Percentiles rank a stretch among this genome's conserved stretches.
Conservation (phyloP, 768 basidiomycete genomes). For the Psilocybe cyanescens region DNA sequence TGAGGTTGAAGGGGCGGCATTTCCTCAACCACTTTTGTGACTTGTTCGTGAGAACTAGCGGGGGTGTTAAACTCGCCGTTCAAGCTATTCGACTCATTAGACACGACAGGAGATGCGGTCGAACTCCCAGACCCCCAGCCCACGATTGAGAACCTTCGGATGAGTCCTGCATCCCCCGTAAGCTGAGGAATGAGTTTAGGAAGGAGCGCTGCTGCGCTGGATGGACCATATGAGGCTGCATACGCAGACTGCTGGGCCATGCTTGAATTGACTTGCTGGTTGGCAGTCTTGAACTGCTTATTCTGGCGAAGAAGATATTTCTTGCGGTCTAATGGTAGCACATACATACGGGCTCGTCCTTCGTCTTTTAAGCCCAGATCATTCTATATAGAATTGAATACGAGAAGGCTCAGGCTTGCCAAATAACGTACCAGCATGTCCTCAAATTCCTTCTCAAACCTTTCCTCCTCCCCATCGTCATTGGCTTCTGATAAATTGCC, state of each 20-base stretch:
- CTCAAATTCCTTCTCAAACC: slow-evolving; percentile 61
- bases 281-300: slow-evolving; percentile 40
- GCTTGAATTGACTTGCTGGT: slow-evolving; percentile 28
- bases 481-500: slow-evolving; percentile 20
- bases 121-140: slow-evolving; percentile 59
- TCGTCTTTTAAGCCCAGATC: slow-evolving; percentile 76
- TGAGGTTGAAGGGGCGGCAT: slow-evolving; percentile 58
- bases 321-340: slow-evolving; percentile 65
- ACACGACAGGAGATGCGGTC: slow-evolving; percentile 36
- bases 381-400: slow-evolving; percentile 47
- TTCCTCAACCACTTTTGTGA: slow-evolving; percentile 37
- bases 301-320: slow-evolving; percentile 66
- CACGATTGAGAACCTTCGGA: slow-evolving; percentile 68
- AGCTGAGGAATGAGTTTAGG: slow-evolving; percentile 74
- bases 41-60: slow-evolving; percentile 23
- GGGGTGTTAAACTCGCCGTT: slow-evolving; percentile 40
- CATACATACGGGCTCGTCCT: slow-evolving; percentile 63
- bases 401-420: background rate
- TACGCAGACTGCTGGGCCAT: slow-evolving; percentile 35
- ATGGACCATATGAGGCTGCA: slow-evolving; percentile 61
- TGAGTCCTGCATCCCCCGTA: slow-evolving; percentile 70
- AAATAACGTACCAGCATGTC: slow-evolving; percentile 64
- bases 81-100: slow-evolving; percentile 34
- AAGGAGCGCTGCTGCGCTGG: slow-evolving; percentile 58
- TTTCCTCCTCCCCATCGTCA: slow-evolving; percentile 36